Base-by-base conservation (phyloP, 305 asterid genomes). In the Petunia hybrid region DNA sequence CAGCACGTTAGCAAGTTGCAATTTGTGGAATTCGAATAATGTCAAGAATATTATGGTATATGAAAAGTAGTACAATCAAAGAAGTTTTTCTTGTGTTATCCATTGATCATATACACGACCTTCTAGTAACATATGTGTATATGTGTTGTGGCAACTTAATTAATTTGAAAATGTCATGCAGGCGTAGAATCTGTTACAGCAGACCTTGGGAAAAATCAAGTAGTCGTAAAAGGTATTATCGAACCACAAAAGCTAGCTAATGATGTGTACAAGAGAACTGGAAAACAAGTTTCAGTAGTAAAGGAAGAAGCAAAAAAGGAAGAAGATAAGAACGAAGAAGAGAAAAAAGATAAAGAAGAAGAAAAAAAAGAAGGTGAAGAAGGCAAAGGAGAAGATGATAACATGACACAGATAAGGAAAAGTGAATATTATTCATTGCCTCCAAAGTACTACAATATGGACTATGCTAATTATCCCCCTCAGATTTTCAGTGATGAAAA, bases 401-500 rank as follows among this genome's bases (percentile, higher is more conserved):
- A 89, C 57, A 86, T 80, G 57, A 64, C 79, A 0, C 87, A 91
- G n/a, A 57, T 89, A 74, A 91, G 87, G 91, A 89, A 87, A 85
- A 85, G 75, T 81, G 97, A 94, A 76, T 80, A 89, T 56, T 22
- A 22, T 22, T 22, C 31, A 22, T 89, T 88, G 93, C 91, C 94
- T 31, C 81, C 88, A 7, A 91, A 73, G 85, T 83, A 90, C 88
- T 83, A 88, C 90, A 71, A 71, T 8, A 82, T 86, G 89, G 98
- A 91, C 78, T 82, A 85, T 10, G 80, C 91, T 55, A 48, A 71
- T 48, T 88, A 91, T 80, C 88, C 93, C 39, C 94, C 95, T 84
- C 93, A 91, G 78, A 16, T 92, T 22, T 94, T 92, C 91, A 94
- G 97, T 46, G 98, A 94, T 70, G 97, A 92, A 81, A 94, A 94